Conservation (phyloP, 306 rosid species). For the Mucuna pruriens region DNA sequence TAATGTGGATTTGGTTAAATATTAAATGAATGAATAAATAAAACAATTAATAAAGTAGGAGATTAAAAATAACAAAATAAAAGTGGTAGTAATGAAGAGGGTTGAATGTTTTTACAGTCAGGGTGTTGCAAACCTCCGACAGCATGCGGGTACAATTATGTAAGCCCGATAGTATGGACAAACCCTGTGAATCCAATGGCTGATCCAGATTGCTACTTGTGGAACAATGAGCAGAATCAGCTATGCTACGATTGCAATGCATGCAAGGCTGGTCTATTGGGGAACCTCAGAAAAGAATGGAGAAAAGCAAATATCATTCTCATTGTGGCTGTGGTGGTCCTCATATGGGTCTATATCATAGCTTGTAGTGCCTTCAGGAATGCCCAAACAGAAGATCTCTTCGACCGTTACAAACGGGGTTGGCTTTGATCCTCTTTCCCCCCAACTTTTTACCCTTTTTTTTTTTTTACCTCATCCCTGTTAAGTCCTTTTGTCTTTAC, state of each 20-base stretch:
- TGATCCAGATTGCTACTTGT: conserved; percentile 76
- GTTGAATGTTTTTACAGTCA: conserved; percentile 57
- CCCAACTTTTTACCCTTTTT: no score
- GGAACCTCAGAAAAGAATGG: conserved; percentile 90
- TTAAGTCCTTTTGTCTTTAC: not conserved
- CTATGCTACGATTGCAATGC: conserved; percentile 89
- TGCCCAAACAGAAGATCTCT: conserved; percentile 87
- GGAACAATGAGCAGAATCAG: conserved; percentile 88
- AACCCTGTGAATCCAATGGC: conserved; percentile 72
- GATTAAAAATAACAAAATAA: no score
- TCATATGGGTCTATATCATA: conserved; percentile 79
- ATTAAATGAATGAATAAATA: no score
- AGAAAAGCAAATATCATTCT: conserved; percentile 79
- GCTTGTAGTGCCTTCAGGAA: conserved; percentile 95
- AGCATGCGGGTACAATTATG: conserved; percentile 71
- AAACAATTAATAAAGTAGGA: no score
- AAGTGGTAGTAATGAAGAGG: not conserved
- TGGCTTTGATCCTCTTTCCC: conserved; percentile 56
- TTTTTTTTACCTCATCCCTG: not conserved
- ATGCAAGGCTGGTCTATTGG: conserved; percentile 90
- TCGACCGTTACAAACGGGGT: conserved; percentile 81
- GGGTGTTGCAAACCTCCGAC: conserved; percentile 96
- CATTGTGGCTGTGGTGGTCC: conserved; percentile 73
- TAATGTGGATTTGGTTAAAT: no score
- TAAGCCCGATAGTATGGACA: conserved; percentile 77